Evolutionary conservation across 2,329 filamentous ascomycete species (phyloP), one percentile per base, ranked within the genome.

Genomic region (Geosmithia putterillii): DNA sequence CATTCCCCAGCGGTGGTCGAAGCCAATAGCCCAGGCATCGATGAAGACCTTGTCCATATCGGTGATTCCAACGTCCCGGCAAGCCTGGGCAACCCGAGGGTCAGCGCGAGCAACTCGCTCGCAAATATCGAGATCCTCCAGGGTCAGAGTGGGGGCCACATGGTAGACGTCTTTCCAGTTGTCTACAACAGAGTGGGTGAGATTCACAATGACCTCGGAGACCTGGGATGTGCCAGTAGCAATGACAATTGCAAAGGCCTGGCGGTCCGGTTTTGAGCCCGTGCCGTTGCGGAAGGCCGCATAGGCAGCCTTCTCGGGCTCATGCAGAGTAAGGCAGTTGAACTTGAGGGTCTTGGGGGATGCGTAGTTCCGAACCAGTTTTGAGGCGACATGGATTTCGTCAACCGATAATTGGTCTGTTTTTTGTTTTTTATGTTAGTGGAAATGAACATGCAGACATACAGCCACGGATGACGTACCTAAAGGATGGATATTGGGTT

Each of bases 41-140:
- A 85, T 83, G 61, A 84, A 89, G 32, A 90, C 81, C 62, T 88
- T 87, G 60, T 83, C 66, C 85, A 90, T 90, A 52, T 89, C 83
- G 51, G 79, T 70, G 48, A 90, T 86, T 19, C 85, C 84, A 48
- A 86, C 65, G 28, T 88, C 75, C 2, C 71, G 74, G 54, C 85
- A 90, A 54, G 85, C 82, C 59, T 86, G 78, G 53, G 88, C 84
- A 46, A 89, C 83, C 48, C 79, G 81, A 0, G 79, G 69, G 51
- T 89, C 82, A 50, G 74, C 74, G 46, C 83, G 72, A 38, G 78
- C 71, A 21, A 86, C 65, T 35, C 71, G 69, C 60, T 90, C 85
- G 3, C 86, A 83, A 46, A 80, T 73, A 52, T 88, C 81, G 35
- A 90, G 67, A 55, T 90, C 85, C 58, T 89, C 83, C 72, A 89